Base-by-base conservation (phyloP, 345 rosid genomes). In the Eucalyptus pauciflora region DNA sequence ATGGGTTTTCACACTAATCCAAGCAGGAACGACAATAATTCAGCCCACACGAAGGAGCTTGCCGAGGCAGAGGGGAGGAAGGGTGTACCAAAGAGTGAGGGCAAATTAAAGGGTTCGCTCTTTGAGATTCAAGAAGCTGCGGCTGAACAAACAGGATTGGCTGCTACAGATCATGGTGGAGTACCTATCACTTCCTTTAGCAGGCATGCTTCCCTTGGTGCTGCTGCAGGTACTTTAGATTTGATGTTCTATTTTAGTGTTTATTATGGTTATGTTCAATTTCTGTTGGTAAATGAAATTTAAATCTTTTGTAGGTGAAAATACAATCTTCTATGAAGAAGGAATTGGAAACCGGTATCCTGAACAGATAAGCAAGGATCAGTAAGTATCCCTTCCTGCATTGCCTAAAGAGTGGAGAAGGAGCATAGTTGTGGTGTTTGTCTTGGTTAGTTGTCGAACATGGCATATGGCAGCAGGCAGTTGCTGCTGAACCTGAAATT, bases 91-190 rank as follows among this genome's bases (percentile, higher is more conserved):
- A 91, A 87, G 86, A 90, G 62, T 49, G 89, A 90, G 81, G 86
- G 87, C 85, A 87, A 91, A 91, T 86, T 88, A 60, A 94, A 90
- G 87, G 91, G 89, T 24, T 86, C 91, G 2, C 86, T 83, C 60
- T 89, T 92, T 91, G 95, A 93, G 86, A 92, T 91, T 86, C 94
- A 89, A 29, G 94, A 94, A 85, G 89, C 90, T 88, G 86, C 51
- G 15, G 87, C 88, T 90, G 94, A 90, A 89, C 91, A 87, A 88
- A 89, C 91, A 52, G 87, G 91, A 79, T 87, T 91, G 60, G 90
- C 89, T 86, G 88, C 92, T 89, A 76, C 89, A 27, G 93, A 91
- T 69, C 89, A 37, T 88, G 86, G 89, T 86, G 94, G 90, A 87
- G 76, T 87, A 50, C 88, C 91, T 2, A 69, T 89, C 87, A 91